Conservation (phyloP, 2,329 filamentous ascomycete species). For the Claviceps fusiformis region DNA sequence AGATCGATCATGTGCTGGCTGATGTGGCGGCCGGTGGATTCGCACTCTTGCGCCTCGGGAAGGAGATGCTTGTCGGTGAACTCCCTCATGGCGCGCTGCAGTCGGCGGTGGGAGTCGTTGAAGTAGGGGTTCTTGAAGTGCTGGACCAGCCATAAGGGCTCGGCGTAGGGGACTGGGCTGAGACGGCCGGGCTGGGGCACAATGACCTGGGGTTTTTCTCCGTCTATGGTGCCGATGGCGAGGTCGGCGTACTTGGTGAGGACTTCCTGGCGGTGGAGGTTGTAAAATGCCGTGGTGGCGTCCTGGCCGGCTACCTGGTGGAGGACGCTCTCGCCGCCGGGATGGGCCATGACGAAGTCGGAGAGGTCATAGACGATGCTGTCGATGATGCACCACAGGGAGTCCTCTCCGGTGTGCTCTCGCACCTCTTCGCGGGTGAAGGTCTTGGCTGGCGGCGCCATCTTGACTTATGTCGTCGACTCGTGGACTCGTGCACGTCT, state of each 20-base stretch:
- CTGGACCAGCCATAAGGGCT: constrained; percentile 69
- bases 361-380: constrained; percentile 76
- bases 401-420: constrained; percentile 62
- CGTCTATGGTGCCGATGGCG: constrained; percentile 60
- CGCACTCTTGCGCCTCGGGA: constrained; percentile 63
- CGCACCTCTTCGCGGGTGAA: constrained; percentile 54
- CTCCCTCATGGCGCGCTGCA: constrained; percentile 56
- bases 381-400: constrained; percentile 75
- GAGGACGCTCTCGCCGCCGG: constrained; percentile 68
- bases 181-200: constrained; percentile 57
- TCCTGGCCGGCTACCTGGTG: constrained; percentile 70
- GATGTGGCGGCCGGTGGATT: constrained; percentile 60
- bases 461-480: too few species aligned
- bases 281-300: constrained; percentile 76
- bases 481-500: too few species aligned
- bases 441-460: constrained; percentile 30
- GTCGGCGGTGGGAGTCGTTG: constrained; percentile 54
- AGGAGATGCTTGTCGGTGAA: constrained; percentile 61
- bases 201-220: constrained; percentile 63
- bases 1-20: constrained; percentile 59
- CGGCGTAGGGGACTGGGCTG: constrained; percentile 67
- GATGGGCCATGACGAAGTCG: constrained; percentile 76
- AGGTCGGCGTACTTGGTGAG: constrained; percentile 64
- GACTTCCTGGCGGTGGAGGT: constrained; percentile 84
- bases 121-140: constrained; percentile 71